Conservation (phyloP, 345 rosid species). For the Camelina sativa region DNA sequence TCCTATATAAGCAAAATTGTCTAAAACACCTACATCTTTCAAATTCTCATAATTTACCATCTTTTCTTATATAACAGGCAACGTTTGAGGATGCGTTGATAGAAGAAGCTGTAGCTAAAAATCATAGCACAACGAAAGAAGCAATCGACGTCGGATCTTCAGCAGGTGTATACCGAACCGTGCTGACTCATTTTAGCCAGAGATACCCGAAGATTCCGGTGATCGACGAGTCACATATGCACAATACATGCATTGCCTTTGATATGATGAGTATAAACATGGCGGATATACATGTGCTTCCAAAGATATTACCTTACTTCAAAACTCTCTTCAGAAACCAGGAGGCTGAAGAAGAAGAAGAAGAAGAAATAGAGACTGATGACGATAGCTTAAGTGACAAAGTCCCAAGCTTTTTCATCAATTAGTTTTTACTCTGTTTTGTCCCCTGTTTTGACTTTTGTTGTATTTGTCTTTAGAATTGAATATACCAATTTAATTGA, state of each 20-base stretch:
- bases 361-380: slow-evolving; percentile 61
- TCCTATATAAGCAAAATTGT: neutral
- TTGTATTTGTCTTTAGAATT: neutral
- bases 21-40: neutral
- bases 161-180: slow-evolving; percentile 71
- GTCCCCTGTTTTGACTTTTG: slow-evolving; percentile 10
- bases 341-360: slow-evolving; percentile 49
- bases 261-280: slow-evolving; percentile 95
- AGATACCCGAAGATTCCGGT: slow-evolving; percentile 92
- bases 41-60: neutral
- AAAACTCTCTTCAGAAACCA: slow-evolving; percentile 81
- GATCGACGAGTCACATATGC: slow-evolving; percentile 80
- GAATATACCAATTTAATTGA: slow-evolving; percentile 16
- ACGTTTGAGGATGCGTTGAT: slow-evolving; percentile 91
- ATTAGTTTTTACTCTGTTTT: slow-evolving; percentile 32
- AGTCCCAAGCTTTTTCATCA: slow-evolving; percentile 37
- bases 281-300: slow-evolving; percentile 82
- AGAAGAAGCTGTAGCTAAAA: slow-evolving; percentile 87
- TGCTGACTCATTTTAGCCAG: slow-evolving; percentile 99
- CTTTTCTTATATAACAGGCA: slow-evolving; percentile 54
- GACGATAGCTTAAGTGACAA: slow-evolving; percentile 40
- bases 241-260: slow-evolving; percentile 89
- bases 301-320: slow-evolving; percentile 81
- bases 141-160: slow-evolving; percentile 78
- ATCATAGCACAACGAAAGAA: slow-evolving; percentile 98